These are phyloP conservation scores for Grifola frondosa DNA, from an alignment of 1,284 basidiomycete genomes.

Conservation along the genomic window DNA sequence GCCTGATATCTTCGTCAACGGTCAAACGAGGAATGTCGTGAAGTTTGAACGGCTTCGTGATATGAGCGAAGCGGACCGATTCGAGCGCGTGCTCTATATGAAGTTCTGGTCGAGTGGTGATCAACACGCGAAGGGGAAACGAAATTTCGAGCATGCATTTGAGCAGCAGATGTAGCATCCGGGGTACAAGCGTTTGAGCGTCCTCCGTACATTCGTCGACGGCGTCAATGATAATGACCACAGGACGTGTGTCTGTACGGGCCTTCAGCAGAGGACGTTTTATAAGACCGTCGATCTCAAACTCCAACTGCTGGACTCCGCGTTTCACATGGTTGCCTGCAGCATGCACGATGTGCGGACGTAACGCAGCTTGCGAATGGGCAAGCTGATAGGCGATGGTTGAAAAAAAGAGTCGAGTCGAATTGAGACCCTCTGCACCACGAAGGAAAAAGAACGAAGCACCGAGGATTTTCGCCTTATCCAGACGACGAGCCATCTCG, in stretches of 20 bases:
- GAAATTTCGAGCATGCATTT: background rate
- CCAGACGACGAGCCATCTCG: background rate
- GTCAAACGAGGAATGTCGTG: slow-evolving; percentile 7
- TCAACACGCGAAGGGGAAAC: slow-evolving; percentile 7
- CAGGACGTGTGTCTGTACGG: background rate
- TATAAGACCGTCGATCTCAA: slow-evolving; percentile 3
- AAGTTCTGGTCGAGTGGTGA: slow-evolving; percentile 9
- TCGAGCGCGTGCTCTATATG: background rate
- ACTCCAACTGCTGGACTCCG: slow-evolving; percentile 3
- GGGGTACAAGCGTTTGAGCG: background rate
- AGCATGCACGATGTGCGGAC: slow-evolving; percentile 3
- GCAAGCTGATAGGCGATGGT: slow-evolving; percentile 17
- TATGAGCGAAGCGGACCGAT: background rate
- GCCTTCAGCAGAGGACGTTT: slow-evolving; percentile 1
- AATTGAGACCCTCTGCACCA: slow-evolving; percentile 1
- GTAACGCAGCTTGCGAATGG: background rate
- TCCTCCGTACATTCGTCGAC: slow-evolving; percentile 13
- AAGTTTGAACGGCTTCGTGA: background rate
- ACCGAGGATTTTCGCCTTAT: too few species aligned
- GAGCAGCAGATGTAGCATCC: slow-evolving; percentile 3
- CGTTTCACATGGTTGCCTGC: slow-evolving; percentile 3
- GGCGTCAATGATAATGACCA: slow-evolving; percentile 14
- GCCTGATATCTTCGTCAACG: slow-evolving; percentile 11
- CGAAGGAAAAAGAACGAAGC: slow-evolving; percentile 18
- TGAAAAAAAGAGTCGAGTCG: slow-evolving; percentile 7